Evolutionary conservation across 2,329 filamentous ascomycete species (phyloP).

Genomic region (Neonectria ditissima): DNA sequence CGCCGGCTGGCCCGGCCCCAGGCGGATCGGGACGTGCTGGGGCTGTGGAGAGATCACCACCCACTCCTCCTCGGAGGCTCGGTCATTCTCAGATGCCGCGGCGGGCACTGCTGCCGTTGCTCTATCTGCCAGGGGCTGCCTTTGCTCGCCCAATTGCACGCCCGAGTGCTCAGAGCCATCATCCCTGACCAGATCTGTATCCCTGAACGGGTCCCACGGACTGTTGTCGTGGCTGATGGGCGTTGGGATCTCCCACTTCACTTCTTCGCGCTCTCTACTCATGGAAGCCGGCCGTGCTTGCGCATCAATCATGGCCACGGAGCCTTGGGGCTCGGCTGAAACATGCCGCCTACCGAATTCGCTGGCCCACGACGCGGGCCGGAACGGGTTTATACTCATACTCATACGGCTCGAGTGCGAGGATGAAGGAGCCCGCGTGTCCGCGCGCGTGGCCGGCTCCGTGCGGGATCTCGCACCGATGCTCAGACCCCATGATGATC

Average conservation of each 20-base stretch:
- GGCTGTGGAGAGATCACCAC: slow-evolving; percentile 25
- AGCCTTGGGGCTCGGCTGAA: slow-evolving; percentile 33
- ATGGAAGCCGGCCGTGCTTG: slow-evolving; percentile 18
- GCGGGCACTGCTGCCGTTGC: slow-evolving; percentile 3
- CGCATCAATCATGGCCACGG: slow-evolving; percentile 22
- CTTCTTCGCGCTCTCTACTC: slow-evolving; percentile 35
- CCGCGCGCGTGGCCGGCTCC: slow-evolving; percentile 37
- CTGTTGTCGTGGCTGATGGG: slow-evolving; percentile 32
- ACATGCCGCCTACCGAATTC: slow-evolving; percentile 40
- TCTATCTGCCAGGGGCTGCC: slow-evolving; percentile 15
- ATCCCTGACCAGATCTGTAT: slow-evolving; percentile 27
- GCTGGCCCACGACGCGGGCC: slow-evolving; percentile 32
- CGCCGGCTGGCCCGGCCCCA: slow-evolving; percentile 38
- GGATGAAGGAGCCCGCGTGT: slow-evolving; percentile 37
- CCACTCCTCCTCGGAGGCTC: slow-evolving; percentile 25
- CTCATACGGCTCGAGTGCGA: slow-evolving; percentile 37
- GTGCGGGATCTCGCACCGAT: slow-evolving; percentile 50
- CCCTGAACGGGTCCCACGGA: slow-evolving; percentile 41
- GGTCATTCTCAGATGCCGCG: slow-evolving; percentile 25
- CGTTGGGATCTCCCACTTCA: slow-evolving; percentile 40
- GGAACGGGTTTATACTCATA: slow-evolving; percentile 32
- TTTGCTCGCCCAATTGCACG: slow-evolving; percentile 17
- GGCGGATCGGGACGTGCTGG: slow-evolving; percentile 33
- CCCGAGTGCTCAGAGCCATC: slow-evolving; percentile 28
- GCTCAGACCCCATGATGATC: slow-evolving; percentile 59